These are phyloP conservation scores for Petunia hybrid DNA, from an alignment of 305 asterid species.

Conservation along the genomic window DNA sequence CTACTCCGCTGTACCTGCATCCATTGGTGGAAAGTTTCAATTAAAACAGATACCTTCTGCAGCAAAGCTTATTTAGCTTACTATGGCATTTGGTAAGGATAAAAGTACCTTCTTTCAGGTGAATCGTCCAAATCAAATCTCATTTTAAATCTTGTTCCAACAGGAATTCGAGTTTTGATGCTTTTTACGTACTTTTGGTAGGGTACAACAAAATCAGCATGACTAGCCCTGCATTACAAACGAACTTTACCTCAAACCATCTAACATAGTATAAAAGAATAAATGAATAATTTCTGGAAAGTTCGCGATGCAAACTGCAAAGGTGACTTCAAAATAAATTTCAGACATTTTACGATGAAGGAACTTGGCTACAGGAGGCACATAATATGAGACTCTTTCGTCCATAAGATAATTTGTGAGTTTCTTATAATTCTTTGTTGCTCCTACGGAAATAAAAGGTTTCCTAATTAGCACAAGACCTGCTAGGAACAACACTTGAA, in stretches of 20 bases:
- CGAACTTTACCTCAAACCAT: slow-evolving; percentile 10
- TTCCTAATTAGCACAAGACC: neutral
- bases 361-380: slow-evolving; percentile 3
- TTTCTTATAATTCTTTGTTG: neutral
- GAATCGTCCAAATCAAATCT: slow-evolving; percentile 88
- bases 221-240: slow-evolving; percentile 65
- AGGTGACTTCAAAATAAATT: neutral
- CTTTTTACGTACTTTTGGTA: slow-evolving; percentile 70
- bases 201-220: slow-evolving; percentile 80
- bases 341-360: neutral
- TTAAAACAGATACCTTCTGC: slow-evolving; percentile 26
- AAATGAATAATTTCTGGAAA: neutral
- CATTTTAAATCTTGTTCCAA: slow-evolving; percentile 87
- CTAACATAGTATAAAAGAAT: neutral
- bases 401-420: neutral
- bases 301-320: neutral
- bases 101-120: slow-evolving; percentile 89
- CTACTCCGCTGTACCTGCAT: slow-evolving; percentile 89
- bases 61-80: neutral
- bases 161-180: slow-evolving; percentile 61
- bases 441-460: neutral
- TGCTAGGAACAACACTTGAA: neutral
- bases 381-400: neutral
- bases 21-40: neutral
- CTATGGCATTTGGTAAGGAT: neutral